Conservation (phyloP, 2,329 filamentous ascomycete genomes). For the Periconia macrospinosa region DNA sequence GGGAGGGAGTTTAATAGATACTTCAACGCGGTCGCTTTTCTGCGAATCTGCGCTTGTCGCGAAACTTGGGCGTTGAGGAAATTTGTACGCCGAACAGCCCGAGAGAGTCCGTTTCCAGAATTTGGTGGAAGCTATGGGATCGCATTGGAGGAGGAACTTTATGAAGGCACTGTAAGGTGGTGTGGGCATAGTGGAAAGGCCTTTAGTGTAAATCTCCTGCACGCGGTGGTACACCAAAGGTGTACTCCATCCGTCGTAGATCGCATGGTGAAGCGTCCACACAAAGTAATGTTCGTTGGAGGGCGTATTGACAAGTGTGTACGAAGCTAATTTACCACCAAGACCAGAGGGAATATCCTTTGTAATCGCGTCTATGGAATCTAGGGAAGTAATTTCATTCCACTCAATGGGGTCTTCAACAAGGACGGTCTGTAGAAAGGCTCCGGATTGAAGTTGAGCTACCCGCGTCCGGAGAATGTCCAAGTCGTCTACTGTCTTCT, state of each 20-base stretch:
- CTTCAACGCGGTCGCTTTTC: slow-evolving; percentile 25
- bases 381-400: slow-evolving; percentile 21
- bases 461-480: slow-evolving; percentile 54
- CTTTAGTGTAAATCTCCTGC: slow-evolving; percentile 27
- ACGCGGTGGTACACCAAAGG: slow-evolving; percentile 33
- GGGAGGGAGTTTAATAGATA: slow-evolving; percentile 23
- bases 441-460: slow-evolving; percentile 28
- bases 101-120: slow-evolving; percentile 41
- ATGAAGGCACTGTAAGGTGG: slow-evolving; percentile 39
- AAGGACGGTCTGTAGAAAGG: slow-evolving; percentile 32
- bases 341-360: slow-evolving; percentile 20
- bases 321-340: slow-evolving; percentile 28
- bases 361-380: slow-evolving; percentile 17
- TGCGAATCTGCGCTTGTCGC: slow-evolving; percentile 17
- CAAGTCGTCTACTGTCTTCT: slow-evolving; percentile 47
- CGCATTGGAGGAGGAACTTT: slow-evolving; percentile 27
- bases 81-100: slow-evolving; percentile 33
- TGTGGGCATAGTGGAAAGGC: slow-evolving; percentile 16
- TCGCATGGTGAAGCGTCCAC: slow-evolving; percentile 45
- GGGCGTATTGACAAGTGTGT: slow-evolving; percentile 25
- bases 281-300: slow-evolving; percentile 31
- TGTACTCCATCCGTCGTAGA: slow-evolving; percentile 46
- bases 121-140: slow-evolving; percentile 20
- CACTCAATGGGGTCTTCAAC: slow-evolving; percentile 29
- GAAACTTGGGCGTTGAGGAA: slow-evolving; percentile 32